These are phyloP conservation scores for Thalia dealbata DNA, from an alignment of 176 grass and related monocot species.

Conservation along the genomic window DNA sequence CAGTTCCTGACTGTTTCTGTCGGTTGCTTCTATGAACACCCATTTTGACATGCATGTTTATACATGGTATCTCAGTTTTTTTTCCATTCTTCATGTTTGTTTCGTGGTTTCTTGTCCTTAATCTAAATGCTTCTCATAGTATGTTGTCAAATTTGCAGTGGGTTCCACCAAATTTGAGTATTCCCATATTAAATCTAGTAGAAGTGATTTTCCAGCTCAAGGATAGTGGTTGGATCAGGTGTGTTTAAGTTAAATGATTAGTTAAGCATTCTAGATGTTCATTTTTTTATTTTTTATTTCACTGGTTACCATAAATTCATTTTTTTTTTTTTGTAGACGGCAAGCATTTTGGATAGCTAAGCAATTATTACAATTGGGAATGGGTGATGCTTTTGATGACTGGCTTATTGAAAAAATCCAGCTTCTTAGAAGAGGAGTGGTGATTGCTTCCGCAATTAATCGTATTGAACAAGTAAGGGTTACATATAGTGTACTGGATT, in stretches of 20 bases:
- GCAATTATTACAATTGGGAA: constrained; percentile 94
- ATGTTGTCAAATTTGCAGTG: constrained; percentile 40
- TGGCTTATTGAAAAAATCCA: constrained; percentile 99
- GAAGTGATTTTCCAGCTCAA: constrained; percentile 95
- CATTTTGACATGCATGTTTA: neutral
- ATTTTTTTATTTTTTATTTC: neutral
- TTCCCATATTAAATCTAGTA: constrained; percentile 87
- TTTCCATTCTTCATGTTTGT: neutral
- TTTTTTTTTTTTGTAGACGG: constrained; percentile 36
- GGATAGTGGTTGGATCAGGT: constrained; percentile 97
- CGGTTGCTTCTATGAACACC: neutral
- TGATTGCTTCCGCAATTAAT: constrained; percentile 77
- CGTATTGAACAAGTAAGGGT: constrained; percentile 81
- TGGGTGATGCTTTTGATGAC: constrained; percentile 99
- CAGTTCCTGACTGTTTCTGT: neutral
- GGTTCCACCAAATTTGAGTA: constrained; percentile 82
- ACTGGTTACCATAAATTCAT: constrained; percentile 1
- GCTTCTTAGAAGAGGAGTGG: constrained; percentile 68
- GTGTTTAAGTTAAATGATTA: constrained; percentile 17
- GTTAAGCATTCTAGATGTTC: neutral
- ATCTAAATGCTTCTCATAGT: constrained; percentile 7
- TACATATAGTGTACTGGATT: neutral
- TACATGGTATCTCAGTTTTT: neutral
- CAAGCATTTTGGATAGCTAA: constrained; percentile 99
- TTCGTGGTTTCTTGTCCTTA: neutral